phyloP scores from a whole-genome alignment of 2,329 filamentous ascomycete species.

The Phialocephala subalpina region DNA sequence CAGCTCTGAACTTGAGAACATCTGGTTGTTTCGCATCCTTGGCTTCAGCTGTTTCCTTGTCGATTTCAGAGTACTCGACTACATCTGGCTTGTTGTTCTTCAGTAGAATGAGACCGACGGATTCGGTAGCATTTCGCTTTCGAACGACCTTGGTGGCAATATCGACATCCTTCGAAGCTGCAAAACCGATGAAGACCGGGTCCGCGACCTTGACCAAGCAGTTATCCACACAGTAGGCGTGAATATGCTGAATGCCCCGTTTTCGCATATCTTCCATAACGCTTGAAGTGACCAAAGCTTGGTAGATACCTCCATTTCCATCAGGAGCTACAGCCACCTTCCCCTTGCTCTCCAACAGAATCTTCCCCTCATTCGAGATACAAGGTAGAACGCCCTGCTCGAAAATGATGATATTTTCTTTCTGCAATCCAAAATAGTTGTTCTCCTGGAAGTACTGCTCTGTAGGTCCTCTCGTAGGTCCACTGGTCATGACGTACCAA shows the following conservation, averaged over 20 bases:
- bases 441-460: slow-evolving; percentile 91
- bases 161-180: slow-evolving; percentile 86
- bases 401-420: slow-evolving; percentile 90
- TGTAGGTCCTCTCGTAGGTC: slow-evolving; percentile 90
- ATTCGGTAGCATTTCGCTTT: slow-evolving; percentile 96
- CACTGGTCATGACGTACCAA: slow-evolving; percentile 99
- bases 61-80: slow-evolving; percentile 98
- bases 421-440: slow-evolving; percentile 87
- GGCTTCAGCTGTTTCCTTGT: slow-evolving; percentile 86
- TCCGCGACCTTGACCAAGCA: slow-evolving; percentile 99
- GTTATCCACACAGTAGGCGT: slow-evolving; percentile 99
- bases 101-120: slow-evolving; percentile 90
- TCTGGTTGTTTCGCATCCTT: slow-evolving; percentile 81
- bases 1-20: slow-evolving; percentile 93
- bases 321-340: slow-evolving; percentile 95
- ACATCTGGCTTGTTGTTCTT: slow-evolving; percentile 98
- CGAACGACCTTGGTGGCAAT: slow-evolving; percentile 99
- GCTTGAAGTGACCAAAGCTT: slow-evolving; percentile 82
- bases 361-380: slow-evolving; percentile 97
- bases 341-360: slow-evolving; percentile 88
- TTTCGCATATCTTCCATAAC: slow-evolving; percentile 88
- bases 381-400: slow-evolving; percentile 97
- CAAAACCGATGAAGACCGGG: slow-evolving; percentile 93
- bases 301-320: slow-evolving; percentile 96
- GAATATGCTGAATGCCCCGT: slow-evolving; percentile 92